Conservation (phyloP, 176 grass and related monocot genomes). For the Ensete ventricosum region DNA sequence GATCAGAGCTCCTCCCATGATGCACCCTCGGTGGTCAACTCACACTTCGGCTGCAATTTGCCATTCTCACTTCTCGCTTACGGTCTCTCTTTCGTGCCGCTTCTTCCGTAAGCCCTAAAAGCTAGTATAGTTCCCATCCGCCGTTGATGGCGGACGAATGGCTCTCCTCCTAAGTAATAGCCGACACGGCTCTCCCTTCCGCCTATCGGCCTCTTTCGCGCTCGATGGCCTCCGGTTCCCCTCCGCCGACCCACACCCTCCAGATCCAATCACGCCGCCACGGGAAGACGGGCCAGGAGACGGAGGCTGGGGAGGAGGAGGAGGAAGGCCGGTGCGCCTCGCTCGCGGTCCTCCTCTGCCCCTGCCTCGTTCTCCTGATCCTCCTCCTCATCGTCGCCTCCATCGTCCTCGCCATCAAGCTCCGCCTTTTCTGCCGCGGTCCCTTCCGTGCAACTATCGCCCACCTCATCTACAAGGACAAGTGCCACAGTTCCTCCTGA, state of each 20-base stretch:
- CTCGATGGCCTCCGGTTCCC: slow-evolving; percentile 1
- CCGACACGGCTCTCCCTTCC: not conserved
- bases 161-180: not conserved
- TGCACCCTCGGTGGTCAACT: too few species aligned
- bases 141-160: slow-evolving; percentile 4
- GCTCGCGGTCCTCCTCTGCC: slow-evolving; percentile 47
- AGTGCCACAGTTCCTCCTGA: slow-evolving; percentile 21
- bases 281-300: slow-evolving; percentile 5
- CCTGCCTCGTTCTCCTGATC: slow-evolving; percentile 44
- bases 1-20: too few species aligned
- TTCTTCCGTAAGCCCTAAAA: not conserved
- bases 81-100: not conserved
- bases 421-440: slow-evolving; percentile 69
- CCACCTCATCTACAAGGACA: slow-evolving; percentile 44
- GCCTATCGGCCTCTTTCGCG: not conserved
- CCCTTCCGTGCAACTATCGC: slow-evolving; percentile 31
- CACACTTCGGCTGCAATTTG: too few species aligned
- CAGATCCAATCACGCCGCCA: slow-evolving; percentile 12
- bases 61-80: too few species aligned
- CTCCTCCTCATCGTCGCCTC: slow-evolving; percentile 37
- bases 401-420: slow-evolving; percentile 55
- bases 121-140: not conserved
- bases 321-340: not conserved
- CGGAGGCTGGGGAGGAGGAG: not conserved
- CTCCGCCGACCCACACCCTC: not conserved